Conservation (phyloP, 805 yeast genomes). For the Komagataella ulmi region DNA sequence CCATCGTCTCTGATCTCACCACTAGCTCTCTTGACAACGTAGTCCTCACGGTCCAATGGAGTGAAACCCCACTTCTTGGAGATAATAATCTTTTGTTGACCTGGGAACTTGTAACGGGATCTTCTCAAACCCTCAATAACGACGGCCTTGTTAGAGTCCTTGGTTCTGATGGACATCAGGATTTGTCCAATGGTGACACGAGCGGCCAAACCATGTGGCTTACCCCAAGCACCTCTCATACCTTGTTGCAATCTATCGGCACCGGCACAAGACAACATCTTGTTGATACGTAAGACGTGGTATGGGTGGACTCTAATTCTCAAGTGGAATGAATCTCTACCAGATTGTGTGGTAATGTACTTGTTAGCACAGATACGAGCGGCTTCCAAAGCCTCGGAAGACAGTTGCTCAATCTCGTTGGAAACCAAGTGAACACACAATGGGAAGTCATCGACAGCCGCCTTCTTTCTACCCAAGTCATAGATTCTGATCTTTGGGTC, state of each 20-base stretch:
- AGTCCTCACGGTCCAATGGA: slow-evolving; percentile 94
- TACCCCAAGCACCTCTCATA: slow-evolving; percentile 99
- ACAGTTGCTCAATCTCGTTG: slow-evolving; percentile 97
- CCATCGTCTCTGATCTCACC: slow-evolving; percentile 99
- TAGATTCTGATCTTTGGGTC: slow-evolving; percentile 98
- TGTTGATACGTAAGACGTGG: slow-evolving; percentile 99
- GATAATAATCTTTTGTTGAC: slow-evolving; percentile 98
- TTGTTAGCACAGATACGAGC: slow-evolving; percentile 99
- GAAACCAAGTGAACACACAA: slow-evolving; percentile 98
- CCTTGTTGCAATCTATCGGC: slow-evolving; percentile 99
- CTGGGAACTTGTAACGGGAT: slow-evolving; percentile 99
- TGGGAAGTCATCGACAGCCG: slow-evolving; percentile 98
- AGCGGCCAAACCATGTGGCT: slow-evolving; percentile 99
- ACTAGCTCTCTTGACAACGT: slow-evolving; percentile 85
- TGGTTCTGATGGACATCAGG: slow-evolving; percentile 95
- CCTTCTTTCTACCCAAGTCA: slow-evolving; percentile 99
- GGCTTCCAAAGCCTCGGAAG: slow-evolving; percentile 99
- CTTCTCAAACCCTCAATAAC: slow-evolving; percentile 99
- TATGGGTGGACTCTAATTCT: slow-evolving; percentile 99
- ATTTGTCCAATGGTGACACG: slow-evolving; percentile 98
- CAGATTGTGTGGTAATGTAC: slow-evolving; percentile 94
- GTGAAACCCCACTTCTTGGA: slow-evolving; percentile 99
- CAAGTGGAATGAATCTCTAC: slow-evolving; percentile 99
- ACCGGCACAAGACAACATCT: slow-evolving; percentile 99
- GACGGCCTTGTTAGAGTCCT: slow-evolving; percentile 94